Evolutionary conservation across 805 yeast species (phyloP).

Genomic region (Starmerella roubikii): DNA sequence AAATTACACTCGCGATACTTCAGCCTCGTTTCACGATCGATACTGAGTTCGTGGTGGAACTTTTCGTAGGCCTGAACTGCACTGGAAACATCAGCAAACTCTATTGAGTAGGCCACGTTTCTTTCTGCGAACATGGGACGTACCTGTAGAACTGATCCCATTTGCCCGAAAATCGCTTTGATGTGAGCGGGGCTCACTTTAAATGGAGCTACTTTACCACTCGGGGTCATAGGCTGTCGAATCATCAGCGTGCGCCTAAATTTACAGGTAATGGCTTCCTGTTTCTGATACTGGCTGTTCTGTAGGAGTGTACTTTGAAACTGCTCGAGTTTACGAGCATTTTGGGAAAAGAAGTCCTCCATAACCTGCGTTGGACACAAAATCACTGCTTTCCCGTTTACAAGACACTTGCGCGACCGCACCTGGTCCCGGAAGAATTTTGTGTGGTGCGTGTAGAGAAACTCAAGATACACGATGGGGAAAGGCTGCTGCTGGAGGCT

Average conservation of each 20-base stretch:
- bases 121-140: slow-evolving; percentile 18
- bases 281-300: background rate
- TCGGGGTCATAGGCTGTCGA: background rate
- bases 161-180: slow-evolving; percentile 5
- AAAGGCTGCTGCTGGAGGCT: background rate
- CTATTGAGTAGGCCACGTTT: slow-evolving; percentile 15
- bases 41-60: slow-evolving; percentile 9
- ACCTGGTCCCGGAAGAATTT: slow-evolving; percentile 2
- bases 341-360: background rate
- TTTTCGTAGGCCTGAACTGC: slow-evolving; percentile 15
- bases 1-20: background rate
- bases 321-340: background rate
- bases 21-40: background rate
- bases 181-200: slow-evolving; percentile 5
- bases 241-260: background rate
- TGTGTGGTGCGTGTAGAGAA: slow-evolving; percentile 1
- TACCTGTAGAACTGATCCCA: slow-evolving; percentile 15
- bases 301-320: background rate
- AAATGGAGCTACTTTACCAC: background rate
- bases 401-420: background rate
- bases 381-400: slow-evolving; percentile 3
- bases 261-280: no score
- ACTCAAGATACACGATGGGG: slow-evolving; percentile 5
- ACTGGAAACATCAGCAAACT: slow-evolving; percentile 7
- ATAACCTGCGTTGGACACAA: background rate